Evolutionary conservation across 1,139 yeast genomes (phyloP), one percentile per base, ranked within the genome.

Genomic region (Diutina sp.): DNA sequence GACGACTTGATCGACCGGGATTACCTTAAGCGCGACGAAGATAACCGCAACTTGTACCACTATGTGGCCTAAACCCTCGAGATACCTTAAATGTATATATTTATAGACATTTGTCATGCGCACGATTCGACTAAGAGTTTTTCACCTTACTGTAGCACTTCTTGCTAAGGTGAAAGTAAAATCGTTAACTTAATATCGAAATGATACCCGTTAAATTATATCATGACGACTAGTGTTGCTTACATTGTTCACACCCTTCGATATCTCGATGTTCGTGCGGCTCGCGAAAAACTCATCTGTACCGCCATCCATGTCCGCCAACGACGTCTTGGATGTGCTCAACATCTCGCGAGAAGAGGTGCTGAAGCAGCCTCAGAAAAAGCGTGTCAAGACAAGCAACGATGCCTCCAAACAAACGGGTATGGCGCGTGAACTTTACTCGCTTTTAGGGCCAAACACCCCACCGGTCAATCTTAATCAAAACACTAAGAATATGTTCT

Each of bases 391-490:
- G 62, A 61, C 64, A 60, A 62, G 61, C 16, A 50, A 18, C 21
- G 53, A 50, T 8, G 53, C 53, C 35, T 18, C 18, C 25, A 50
- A 50, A n/a, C 57, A 56, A 55, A 55, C 56, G n/a, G 97, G 97
- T 25, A 87, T 93, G 83, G 95, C 90, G 60, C 78, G 99, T 62
- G 99, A 93, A 67, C 74, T 93, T 57, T 91, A 87, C 69, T 87
- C 87, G 63, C 76, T 95, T 58, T 73, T 95, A 50, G 99, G 99
- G 1, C 93, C 95, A 50, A 90, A 90, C 68, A 84, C 96, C 1
- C 97, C 99, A 0, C 95, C 99, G 1, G 82, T 90, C 2, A 76
- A 75, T 54, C 66, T 83, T 14, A 72, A 80, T n/a, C 76, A 88
- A 58, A 53, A 85, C 58, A 79, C 82, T 61, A 76, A 90, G 58